A percentile compares a stretch with the other conserved stretches of the same genome.
Evolutionary conservation across 2,329 filamentous ascomycete species (phyloP).

Genomic region (Aspergillus calidoustus): DNA sequence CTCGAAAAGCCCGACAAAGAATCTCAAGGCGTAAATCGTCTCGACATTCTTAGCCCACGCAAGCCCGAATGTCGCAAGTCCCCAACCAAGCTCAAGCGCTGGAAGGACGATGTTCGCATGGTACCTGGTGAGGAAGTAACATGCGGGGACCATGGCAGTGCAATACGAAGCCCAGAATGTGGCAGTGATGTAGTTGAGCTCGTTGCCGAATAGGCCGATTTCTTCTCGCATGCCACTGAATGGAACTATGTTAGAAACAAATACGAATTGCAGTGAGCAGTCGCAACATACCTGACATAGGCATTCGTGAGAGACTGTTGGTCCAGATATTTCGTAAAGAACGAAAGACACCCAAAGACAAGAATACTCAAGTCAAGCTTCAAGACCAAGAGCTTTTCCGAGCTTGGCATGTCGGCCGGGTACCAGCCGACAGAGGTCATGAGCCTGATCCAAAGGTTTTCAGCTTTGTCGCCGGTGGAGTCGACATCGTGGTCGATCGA

Average conservation of each 20-base stretch:
- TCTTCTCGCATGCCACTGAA: neutral
- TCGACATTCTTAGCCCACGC: neutral
- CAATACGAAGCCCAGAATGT: neutral
- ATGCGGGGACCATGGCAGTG: neutral
- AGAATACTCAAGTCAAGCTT: neutral
- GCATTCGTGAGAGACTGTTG: neutral
- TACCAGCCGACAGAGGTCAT: neutral
- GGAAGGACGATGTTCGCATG: neutral
- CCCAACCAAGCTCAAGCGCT: neutral
- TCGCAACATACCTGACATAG: neutral
- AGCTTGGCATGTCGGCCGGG: neutral
- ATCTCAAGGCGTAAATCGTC: neutral
- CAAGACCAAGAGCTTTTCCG: neutral
- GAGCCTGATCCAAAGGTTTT: neutral
- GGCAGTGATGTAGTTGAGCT: neutral
- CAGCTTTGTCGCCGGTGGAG: neutral
- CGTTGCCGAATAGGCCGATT: neutral
- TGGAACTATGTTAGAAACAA: neutral
- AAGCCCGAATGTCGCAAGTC: neutral
- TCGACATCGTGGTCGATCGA: neutral
- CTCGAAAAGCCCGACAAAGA: neutral
- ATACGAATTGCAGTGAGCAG: neutral
- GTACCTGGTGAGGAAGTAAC: neutral
- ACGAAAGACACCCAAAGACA: neutral
- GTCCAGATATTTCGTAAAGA: neutral